Evolutionary conservation across 768 basidiomycete genomes (phyloP), one percentile per base, ranked within the genome.

Genomic region (Clitopilus passeckerianus): DNA sequence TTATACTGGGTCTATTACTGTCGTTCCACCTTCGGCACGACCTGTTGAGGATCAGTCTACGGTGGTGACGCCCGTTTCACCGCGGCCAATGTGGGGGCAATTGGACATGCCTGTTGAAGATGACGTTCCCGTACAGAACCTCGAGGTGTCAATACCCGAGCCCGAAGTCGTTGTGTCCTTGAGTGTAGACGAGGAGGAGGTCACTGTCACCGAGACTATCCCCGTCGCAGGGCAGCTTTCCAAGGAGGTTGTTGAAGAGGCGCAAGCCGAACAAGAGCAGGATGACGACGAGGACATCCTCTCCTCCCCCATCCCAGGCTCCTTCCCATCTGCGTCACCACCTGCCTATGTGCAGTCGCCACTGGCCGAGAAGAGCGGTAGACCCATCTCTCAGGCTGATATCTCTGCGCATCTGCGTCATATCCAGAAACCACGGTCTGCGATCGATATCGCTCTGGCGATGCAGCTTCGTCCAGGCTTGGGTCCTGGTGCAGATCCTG

Each of bases 381-480:
- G 7, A 30, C 27, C 27, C 7, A 30, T 30, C 3, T 30, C 27
- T 30, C 27, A 30, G 27, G 27, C 7, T 3, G 27, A 30, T 30
- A 7, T 30, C 27, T 30, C 27, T 30, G 27, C 27, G 27, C 27
- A 30, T 7, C 27, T 30, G 27, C 27, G 27, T 30, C 27, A 30
- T 20, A 63, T 67, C 60, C 60, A 64, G 54, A 52, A 69, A 53
- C 66, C 60, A 60, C 75, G 72, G 65, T 78, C 80, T 18, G 78
- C 79, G 12, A 71, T 86, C 37, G 89, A 91, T 65, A 78, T 89
- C 52, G 89, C 87, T 16, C 80, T 91, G 6, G 87, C 87, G 46
- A 86, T 91, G 87, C 89, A 91, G 70, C 78, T 90, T 53, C 80
- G 87, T 30, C 88, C 87, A 5, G 87, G 89, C 1, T 71, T 90